phyloP scores from a whole-genome alignment of 2,329 filamentous ascomycete genomes.

The Nannizziopsis arthrosporioides region DNA sequence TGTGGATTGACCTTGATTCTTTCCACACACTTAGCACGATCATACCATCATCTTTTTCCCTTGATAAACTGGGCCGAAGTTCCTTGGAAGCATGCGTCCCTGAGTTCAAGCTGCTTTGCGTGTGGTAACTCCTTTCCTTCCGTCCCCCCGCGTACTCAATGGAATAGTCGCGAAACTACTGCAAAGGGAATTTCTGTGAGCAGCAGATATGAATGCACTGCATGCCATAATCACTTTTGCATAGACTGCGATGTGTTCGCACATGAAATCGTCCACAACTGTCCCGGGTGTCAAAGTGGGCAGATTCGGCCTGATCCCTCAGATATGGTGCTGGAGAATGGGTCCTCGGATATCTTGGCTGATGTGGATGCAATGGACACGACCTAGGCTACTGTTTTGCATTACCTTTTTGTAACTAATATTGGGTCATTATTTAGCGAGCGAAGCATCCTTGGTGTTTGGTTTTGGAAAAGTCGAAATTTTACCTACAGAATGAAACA shows the following conservation, averaged over 20 bases:
- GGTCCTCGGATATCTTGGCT: constrained; percentile 2
- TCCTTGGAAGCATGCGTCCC: constrained; percentile 59
- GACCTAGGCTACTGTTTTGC: neutral
- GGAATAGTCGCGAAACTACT: constrained; percentile 22
- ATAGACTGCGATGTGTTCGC: constrained; percentile 96
- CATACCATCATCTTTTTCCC: constrained; percentile 86
- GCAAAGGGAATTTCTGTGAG: constrained; percentile 67
- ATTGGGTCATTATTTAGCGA: constrained; percentile 2
- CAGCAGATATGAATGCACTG: constrained; percentile 74
- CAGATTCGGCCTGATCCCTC: constrained; percentile 8
- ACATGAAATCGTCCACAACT: constrained; percentile 91
- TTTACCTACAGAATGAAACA: too few relatives aligned
- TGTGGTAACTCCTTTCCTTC: constrained; percentile 63
- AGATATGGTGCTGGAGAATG: constrained; percentile 1
- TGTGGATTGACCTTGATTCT: constrained; percentile 88
- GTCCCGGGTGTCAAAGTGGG: constrained; percentile 65
- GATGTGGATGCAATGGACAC: constrained; percentile 15
- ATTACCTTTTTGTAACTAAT: neutral
- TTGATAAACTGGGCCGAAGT: constrained; percentile 86
- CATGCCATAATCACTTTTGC: constrained; percentile 86
- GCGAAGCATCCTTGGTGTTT: neutral
- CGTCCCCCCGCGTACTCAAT: constrained; percentile 30
- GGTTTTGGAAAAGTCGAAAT: too few relatives aligned
- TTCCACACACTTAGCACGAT: constrained; percentile 84
- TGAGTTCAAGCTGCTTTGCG: constrained; percentile 58